phyloP scores from a whole-genome alignment of 2,329 filamentous ascomycete species.

The Ophiostoma australiae region DNA sequence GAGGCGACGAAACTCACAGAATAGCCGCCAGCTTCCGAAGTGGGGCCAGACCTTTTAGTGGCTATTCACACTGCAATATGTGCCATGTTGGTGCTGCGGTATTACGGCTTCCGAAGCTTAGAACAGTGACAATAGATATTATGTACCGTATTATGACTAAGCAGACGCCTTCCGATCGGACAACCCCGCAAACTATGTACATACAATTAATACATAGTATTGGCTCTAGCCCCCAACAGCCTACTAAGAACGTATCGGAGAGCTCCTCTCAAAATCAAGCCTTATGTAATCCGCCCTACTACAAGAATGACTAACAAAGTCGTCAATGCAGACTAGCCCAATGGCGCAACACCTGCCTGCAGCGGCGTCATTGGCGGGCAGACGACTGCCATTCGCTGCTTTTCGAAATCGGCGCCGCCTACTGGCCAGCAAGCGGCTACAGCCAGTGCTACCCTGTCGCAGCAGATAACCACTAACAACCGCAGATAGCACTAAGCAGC shows the following conservation, averaged over 20 bases:
- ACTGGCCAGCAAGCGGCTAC: not conserved
- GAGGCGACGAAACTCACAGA: not conserved
- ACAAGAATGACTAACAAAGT: not conserved
- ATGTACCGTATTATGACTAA: not conserved
- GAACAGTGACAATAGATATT: not conserved
- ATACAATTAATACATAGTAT: too few species aligned
- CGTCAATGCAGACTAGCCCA: not conserved
- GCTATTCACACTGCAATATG: not conserved
- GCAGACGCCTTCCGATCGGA: not conserved
- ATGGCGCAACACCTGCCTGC: slow-evolving; percentile 10
- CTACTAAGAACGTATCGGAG: not conserved
- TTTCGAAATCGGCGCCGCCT: slow-evolving; percentile 12
- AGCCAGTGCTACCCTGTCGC: not conserved
- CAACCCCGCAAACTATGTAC: slow-evolving; percentile 7
- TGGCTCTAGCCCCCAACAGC: not conserved
- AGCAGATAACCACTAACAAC: not conserved
- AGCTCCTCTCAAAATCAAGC: not conserved
- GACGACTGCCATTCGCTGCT: slow-evolving; percentile 14
- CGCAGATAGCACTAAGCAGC: slow-evolving; percentile 2
- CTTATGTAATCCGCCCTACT: not conserved
- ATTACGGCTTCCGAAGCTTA: not conserved
- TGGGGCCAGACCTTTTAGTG: not conserved
- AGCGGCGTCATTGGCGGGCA: not conserved
- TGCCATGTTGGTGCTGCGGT: not conserved
- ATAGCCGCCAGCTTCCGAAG: not conserved